Evolutionary conservation across 495 filamentous ascomycete species (phyloP).

Genomic region (Thermothielavioides terrestris): DNA sequence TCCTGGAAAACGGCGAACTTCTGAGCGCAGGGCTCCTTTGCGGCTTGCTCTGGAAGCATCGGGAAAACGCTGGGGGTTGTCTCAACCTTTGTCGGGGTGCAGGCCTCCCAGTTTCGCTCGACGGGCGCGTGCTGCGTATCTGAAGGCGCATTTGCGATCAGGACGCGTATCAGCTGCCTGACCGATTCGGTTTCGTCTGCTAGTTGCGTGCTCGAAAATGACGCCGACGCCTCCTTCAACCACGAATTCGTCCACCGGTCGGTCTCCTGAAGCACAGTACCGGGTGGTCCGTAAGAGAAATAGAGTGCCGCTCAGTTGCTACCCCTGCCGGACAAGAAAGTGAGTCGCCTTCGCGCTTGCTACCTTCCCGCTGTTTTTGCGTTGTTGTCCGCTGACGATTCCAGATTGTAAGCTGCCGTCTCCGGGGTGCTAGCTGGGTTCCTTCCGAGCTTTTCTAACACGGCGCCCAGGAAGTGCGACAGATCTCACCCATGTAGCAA

Average conservation of each 20-base stretch:
- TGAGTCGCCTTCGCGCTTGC: slow-evolving; percentile 39
- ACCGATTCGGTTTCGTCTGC: neutral
- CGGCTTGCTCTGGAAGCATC: no score
- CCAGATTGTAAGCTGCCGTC: slow-evolving; percentile 25
- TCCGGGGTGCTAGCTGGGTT: neutral
- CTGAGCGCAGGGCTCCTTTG: no score
- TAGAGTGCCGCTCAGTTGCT: slow-evolving; percentile 87
- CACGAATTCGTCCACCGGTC: slow-evolving; percentile 59
- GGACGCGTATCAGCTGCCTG: no score
- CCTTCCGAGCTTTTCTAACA: neutral
- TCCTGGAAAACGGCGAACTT: no score
- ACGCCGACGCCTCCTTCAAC: slow-evolving; percentile 89
- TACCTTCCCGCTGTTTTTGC: slow-evolving; percentile 1
- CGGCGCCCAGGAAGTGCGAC: slow-evolving; percentile 66
- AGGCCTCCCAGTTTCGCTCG: no score
- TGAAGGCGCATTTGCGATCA: no score
- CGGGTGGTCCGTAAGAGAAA: slow-evolving; percentile 91
- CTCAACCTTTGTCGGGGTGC: no score
- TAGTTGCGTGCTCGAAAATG: slow-evolving; percentile 46
- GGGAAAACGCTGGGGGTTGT: no score
- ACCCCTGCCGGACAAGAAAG: slow-evolving; percentile 91
- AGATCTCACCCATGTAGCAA: slow-evolving; percentile 89
- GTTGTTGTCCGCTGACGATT: slow-evolving; percentile 14
- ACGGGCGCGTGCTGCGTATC: no score
- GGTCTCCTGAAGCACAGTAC: slow-evolving; percentile 81